Evolutionary conservation across 495 filamentous ascomycete genomes (phyloP).

Genomic region (Parmelia sp.): DNA sequence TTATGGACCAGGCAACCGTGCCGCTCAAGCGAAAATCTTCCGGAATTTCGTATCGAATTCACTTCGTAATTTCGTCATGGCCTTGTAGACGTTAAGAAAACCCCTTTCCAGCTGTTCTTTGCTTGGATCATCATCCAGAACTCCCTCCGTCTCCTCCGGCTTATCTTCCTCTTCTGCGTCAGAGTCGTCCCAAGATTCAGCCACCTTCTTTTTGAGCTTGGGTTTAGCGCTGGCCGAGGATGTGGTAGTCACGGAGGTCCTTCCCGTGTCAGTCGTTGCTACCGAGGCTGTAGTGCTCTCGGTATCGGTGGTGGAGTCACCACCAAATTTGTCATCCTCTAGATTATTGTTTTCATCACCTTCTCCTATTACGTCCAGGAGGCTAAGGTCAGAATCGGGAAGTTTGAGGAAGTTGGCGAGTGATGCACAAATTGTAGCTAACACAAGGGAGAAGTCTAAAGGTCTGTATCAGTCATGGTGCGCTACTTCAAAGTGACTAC

Average conservation of each 20-base stretch:
- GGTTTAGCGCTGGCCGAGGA: background rate
- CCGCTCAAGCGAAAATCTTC: slow-evolving; percentile 44
- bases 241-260: slow-evolving; percentile 14
- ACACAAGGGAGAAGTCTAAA: slow-evolving; percentile 59
- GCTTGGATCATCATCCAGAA: slow-evolving; percentile 23
- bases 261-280: slow-evolving; percentile 16
- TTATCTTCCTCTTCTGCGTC: slow-evolving; percentile 29
- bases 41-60: slow-evolving; percentile 64
- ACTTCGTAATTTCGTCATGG: slow-evolving; percentile 47
- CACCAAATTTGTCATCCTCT: slow-evolving; percentile 30
- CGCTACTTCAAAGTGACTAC: too few relatives aligned
- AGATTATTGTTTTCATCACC: slow-evolving; percentile 30
- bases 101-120: slow-evolving; percentile 39
- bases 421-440: slow-evolving; percentile 58
- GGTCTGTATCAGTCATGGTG: slow-evolving; percentile 17
- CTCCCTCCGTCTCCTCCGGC: slow-evolving; percentile 23
- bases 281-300: slow-evolving; percentile 17
- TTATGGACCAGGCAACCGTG: background rate
- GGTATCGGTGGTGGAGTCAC: slow-evolving; percentile 17
- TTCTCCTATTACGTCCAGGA: slow-evolving; percentile 31
- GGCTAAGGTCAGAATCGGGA: slow-evolving; percentile 38
- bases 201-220: slow-evolving; percentile 37
- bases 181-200: slow-evolving; percentile 36
- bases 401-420: slow-evolving; percentile 48
- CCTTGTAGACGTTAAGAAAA: slow-evolving; percentile 50